Conservation (phyloP, 176 grass and related monocot genomes). For the Paspalum notatum region DNA sequence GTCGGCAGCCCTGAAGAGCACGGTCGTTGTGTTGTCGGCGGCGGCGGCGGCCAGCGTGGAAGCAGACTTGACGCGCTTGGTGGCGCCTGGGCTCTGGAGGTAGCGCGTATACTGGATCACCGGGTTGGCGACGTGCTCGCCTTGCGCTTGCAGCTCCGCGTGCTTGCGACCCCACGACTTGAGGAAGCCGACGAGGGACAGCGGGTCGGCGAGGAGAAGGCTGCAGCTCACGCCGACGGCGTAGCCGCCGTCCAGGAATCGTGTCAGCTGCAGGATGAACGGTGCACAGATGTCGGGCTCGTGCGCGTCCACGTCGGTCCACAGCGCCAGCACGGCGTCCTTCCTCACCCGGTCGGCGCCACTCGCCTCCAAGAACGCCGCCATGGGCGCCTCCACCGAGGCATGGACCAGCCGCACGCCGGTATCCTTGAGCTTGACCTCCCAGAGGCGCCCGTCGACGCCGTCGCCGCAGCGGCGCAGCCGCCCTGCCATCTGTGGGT, state of each 20-base stretch:
- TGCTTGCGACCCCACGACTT: conserved; percentile 61
- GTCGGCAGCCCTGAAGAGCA: conserved; percentile 50
- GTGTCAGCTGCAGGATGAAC: conserved; percentile 68
- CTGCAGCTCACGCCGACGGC: conserved; percentile 65
- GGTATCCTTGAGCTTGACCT: conserved; percentile 72
- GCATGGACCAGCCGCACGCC: conserved; percentile 73
- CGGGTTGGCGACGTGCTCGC: conserved; percentile 39
- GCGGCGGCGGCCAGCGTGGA: not conserved
- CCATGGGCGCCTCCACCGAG: conserved; percentile 51
- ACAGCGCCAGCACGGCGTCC: conserved; percentile 57
- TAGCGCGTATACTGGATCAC: conserved; percentile 55
- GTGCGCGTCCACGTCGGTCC: conserved; percentile 49
- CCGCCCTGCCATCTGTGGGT: conserved; percentile 70
- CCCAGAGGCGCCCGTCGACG: conserved; percentile 46
- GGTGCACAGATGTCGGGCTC: conserved; percentile 66
- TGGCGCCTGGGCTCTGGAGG: conserved; percentile 47
- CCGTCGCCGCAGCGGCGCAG: conserved; percentile 46
- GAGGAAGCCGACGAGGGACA: conserved; percentile 60
- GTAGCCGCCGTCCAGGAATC: conserved; percentile 65
- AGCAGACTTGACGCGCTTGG: conserved; percentile 49
- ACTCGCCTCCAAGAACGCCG: conserved; percentile 43
- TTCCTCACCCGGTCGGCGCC: conserved; percentile 29
- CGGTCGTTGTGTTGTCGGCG: not conserved
- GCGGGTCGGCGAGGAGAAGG: conserved; percentile 63
- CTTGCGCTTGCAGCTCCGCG: conserved; percentile 40